Conservation (phyloP, 495 filamentous ascomycete species). For the Penicillium longicatenatum region DNA sequence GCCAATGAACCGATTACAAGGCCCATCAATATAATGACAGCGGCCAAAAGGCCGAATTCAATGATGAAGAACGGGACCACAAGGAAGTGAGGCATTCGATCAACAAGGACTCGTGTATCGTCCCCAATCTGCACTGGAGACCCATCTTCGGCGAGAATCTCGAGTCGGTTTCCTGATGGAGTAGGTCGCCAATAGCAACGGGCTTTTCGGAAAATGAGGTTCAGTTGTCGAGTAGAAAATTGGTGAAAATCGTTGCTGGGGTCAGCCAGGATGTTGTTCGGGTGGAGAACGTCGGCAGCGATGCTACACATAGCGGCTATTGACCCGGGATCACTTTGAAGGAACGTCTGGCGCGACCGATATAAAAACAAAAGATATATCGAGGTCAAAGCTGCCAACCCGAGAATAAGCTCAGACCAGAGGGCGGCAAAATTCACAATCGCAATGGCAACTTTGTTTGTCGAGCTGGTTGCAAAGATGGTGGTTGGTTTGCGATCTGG, state of each 20-base stretch:
- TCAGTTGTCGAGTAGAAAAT: constrained; percentile 42
- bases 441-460: constrained; percentile 36
- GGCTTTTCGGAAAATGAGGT: constrained; percentile 34
- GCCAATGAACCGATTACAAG: constrained; percentile 35
- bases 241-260: constrained; percentile 38
- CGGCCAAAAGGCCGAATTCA: constrained; percentile 39
- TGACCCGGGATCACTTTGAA: constrained; percentile 43
- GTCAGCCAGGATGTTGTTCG: constrained; percentile 34
- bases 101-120: constrained; percentile 27
- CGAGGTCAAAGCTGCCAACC: constrained; percentile 24
- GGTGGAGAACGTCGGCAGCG: constrained; percentile 37
- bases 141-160: constrained; percentile 40
- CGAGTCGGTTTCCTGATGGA: constrained; percentile 33
- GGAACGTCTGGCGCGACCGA: constrained; percentile 34
- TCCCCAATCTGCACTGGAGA: constrained; percentile 31
- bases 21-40: constrained; percentile 39
- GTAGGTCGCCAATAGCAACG: constrained; percentile 38
- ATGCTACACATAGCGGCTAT: constrained; percentile 48
- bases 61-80: constrained; percentile 44
- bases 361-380: constrained; percentile 36
- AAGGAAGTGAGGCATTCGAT: constrained; percentile 45
- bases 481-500: constrained; percentile 28
- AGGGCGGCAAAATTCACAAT: constrained; percentile 37
- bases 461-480: constrained; percentile 25
- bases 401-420: constrained; percentile 37